These are phyloP conservation scores for Pyrenophora seminiperda DNA, from an alignment of 2,329 filamentous ascomycete species.

Conservation along the genomic window DNA sequence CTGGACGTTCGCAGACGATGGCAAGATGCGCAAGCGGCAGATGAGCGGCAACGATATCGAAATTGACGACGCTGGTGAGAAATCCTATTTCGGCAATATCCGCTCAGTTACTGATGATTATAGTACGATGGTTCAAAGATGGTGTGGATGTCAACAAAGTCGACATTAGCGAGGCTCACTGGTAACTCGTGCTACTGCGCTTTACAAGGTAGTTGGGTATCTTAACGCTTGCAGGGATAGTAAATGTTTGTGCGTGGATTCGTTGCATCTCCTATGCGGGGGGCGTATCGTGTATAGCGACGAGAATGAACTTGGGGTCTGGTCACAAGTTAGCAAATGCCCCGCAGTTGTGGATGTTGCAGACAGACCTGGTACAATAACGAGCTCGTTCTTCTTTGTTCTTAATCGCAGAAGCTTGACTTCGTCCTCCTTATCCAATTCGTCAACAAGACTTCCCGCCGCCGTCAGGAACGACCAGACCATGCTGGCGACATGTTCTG, in stretches of 20 bases:
- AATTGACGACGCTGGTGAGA: slow-evolving; percentile 57
- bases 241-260: background rate
- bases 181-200: slow-evolving; percentile 48
- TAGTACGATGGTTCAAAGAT: slow-evolving; percentile 71
- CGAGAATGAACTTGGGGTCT: slow-evolving; percentile 76
- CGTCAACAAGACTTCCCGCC: slow-evolving; percentile 71
- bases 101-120: slow-evolving; percentile 11
- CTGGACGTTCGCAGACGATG: slow-evolving; percentile 74
- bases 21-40: slow-evolving; percentile 73
- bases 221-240: slow-evolving; percentile 19
- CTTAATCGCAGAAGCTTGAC: slow-evolving; percentile 75
- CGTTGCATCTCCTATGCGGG: slow-evolving; percentile 56
- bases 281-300: slow-evolving; percentile 82
- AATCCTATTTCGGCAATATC: background rate
- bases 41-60: slow-evolving; percentile 77
- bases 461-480: slow-evolving; percentile 76
- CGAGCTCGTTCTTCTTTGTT: slow-evolving; percentile 83
- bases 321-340: slow-evolving; percentile 19
- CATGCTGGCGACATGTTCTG: slow-evolving; percentile 75
- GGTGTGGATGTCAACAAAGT: slow-evolving; percentile 72
- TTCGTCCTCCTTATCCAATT: slow-evolving; percentile 77
- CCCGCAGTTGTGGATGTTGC: background rate
- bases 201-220: slow-evolving; percentile 26
- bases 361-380: slow-evolving; percentile 70
- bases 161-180: slow-evolving; percentile 69